Base-by-base conservation (phyloP, 768 basidiomycete genomes). In the Brasilioporus rufonigricans region DNA sequence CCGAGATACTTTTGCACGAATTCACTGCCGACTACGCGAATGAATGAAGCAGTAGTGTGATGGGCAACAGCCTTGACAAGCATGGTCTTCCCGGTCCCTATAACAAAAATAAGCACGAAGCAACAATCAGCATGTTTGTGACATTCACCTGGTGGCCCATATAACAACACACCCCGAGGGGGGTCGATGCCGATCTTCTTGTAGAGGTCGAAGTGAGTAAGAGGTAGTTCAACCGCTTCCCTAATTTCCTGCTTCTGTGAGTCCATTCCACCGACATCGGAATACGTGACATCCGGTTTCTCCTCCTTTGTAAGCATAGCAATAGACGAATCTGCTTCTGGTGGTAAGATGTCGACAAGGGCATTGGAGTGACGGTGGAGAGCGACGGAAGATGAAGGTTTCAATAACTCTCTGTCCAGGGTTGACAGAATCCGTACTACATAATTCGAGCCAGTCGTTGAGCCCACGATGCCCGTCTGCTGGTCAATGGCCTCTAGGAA, bases 161-260 rank as follows among this genome's bases (percentile, higher is more conserved):
- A 98, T 14, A 99, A 80, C 51, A 99, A 74, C 3, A 99, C 97
- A 74, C 97, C 97, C 24, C 97, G 83, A 54, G 97, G 97, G 4
- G 97, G 97, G 76, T 99, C 96, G 60, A 99, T 99, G 61, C 97
- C 97, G 66, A 99, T 99, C 78, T 98, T 98, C 78, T 92, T 92
- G 81, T 98, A 99, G 40, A 99, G 77, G 67, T 99, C 96, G 69
- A 96, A 96, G 73, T 99, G 89, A n/a, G 89, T 93, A 50, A 93
- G 77, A 24, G 97, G 97, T 21, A 99, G 80, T 72, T 99, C 97
- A 29, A 99, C 97, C 5, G 96, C 96, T 74, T 99, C 97, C 59
- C 96, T 78, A 57, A 99, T 98, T 75, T 99, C 96, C 75, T 98
- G 96, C 77, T 98, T 99, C 77, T 99, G 97, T 12, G 84, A 69